phyloP scores from a whole-genome alignment of 495 filamentous ascomycete species.

The Acidomyces sp. region DNA sequence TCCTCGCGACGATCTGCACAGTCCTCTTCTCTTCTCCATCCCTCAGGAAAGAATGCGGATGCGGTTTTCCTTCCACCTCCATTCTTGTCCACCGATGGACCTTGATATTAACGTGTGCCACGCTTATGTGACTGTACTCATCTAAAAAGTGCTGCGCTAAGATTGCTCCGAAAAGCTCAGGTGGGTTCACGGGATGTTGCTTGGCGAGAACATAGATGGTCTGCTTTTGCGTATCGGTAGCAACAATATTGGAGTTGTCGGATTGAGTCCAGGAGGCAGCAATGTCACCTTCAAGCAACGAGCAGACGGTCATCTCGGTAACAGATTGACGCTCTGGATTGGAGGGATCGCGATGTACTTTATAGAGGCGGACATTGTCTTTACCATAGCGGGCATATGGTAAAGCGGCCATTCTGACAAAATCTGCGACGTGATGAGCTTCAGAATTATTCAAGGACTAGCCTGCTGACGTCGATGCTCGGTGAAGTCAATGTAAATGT shows the following conservation, averaged over 20 bases:
- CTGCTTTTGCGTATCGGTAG: constrained; percentile 97
- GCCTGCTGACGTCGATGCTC: too few species aligned
- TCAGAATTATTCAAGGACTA: too few species aligned
- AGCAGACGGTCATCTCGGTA: constrained; percentile 88
- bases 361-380: constrained; percentile 97
- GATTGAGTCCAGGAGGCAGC: constrained; percentile 84
- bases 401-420: constrained; percentile 28
- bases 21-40: constrained; percentile 79
- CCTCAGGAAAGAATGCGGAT: constrained; percentile 92
- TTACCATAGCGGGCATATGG: constrained; percentile 32
- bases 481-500: too few species aligned
- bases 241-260: constrained; percentile 91
- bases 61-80: constrained; percentile 70
- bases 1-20: constrained; percentile 43
- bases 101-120: constrained; percentile 63
- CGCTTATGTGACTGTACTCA: constrained; percentile 75
- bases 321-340: constrained; percentile 63
- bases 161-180: constrained; percentile 79
- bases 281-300: constrained; percentile 80
- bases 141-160: constrained; percentile 78
- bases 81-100: constrained; percentile 91
- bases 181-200: constrained; percentile 81
- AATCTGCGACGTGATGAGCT: too few species aligned
- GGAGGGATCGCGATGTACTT: constrained; percentile 67
- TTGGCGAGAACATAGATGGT: constrained; percentile 91